These are phyloP conservation scores for Besnoitia besnoiti DNA, from an alignment of 169 alveolate species.

Conservation along the genomic window DNA sequence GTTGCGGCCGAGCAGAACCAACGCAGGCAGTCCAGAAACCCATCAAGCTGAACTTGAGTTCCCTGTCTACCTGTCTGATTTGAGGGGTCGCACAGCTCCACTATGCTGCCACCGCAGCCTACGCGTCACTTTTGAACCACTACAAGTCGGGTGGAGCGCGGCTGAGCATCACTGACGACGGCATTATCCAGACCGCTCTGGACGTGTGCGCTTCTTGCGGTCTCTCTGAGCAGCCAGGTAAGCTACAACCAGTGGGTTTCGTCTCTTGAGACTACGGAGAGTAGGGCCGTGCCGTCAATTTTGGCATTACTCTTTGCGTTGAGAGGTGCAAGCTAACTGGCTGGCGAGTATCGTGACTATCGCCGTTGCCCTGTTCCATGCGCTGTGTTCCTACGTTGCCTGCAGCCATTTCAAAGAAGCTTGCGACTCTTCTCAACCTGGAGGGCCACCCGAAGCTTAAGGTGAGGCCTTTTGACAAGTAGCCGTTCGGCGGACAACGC, in stretches of 20 bases:
- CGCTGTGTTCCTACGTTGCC: not conserved
- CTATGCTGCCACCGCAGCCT: conserved; percentile 44
- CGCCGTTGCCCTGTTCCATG: not conserved
- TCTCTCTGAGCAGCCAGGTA: conserved; percentile 12
- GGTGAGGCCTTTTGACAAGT: too few species aligned
- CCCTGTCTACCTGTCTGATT: not conserved
- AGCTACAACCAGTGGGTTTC: not conserved
- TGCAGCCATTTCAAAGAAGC: conserved; percentile 45
- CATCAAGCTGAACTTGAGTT: too few species aligned
- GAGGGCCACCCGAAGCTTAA: conserved; percentile 32
- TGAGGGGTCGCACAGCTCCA: not conserved
- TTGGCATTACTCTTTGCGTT: too few species aligned
- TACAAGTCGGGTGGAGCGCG: conserved; percentile 27
- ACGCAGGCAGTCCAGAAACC: too few species aligned
- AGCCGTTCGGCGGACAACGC: too few species aligned
- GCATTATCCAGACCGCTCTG: not conserved
- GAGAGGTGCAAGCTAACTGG: too few species aligned
- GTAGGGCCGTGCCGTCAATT: not conserved
- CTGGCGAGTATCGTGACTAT: not conserved
- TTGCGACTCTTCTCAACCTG: conserved; percentile 13
- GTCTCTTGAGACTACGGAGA: not conserved
- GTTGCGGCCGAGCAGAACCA: too few species aligned
- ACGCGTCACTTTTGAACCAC: conserved; percentile 48
- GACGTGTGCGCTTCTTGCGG: conserved; percentile 20
- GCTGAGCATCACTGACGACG: not conserved